Evolutionary conservation across 108 stramenopile species (phyloP).

Genomic region (Cyclostephanos invisitatus): DNA sequence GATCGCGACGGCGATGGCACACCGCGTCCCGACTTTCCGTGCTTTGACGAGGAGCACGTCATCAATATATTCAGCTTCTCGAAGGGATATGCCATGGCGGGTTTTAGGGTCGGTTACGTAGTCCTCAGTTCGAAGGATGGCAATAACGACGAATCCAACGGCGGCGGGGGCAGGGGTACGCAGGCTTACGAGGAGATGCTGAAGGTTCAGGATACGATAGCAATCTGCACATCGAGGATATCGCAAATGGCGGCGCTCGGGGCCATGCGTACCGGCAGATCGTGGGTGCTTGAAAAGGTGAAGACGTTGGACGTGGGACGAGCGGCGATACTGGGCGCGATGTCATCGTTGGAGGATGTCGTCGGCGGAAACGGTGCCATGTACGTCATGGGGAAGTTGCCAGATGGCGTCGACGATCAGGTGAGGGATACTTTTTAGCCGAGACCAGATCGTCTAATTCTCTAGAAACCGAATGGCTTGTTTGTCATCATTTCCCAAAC

Average conservation of each 20-base stretch:
- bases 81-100: slow-evolving; percentile 90
- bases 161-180: slow-evolving; percentile 50
- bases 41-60: slow-evolving; percentile 71
- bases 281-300: slow-evolving; percentile 79
- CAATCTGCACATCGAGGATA: slow-evolving; percentile 85
- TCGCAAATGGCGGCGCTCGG: slow-evolving; percentile 87
- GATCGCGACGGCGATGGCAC: slow-evolving; percentile 33
- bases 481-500: neutral
- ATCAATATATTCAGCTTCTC: slow-evolving; percentile 88
- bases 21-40: slow-evolving; percentile 31
- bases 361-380: slow-evolving; percentile 89
- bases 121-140: slow-evolving; percentile 53
- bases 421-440: slow-evolving; percentile 11
- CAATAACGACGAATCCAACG: slow-evolving; percentile 12
- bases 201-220: slow-evolving; percentile 88
- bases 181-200: slow-evolving; percentile 61
- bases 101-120: slow-evolving; percentile 92
- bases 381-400: slow-evolving; percentile 91
- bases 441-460: slow-evolving; percentile 14
- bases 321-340: slow-evolving; percentile 69
- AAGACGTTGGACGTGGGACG: slow-evolving; percentile 69
- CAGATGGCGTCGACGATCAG: slow-evolving; percentile 54
- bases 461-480: no score
- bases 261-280: slow-evolving; percentile 69
- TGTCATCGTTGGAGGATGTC: slow-evolving; percentile 62